Evolutionary conservation across 2,329 filamentous ascomycete species (phyloP).

Genomic region (Scleromitrula shiraiana): DNA sequence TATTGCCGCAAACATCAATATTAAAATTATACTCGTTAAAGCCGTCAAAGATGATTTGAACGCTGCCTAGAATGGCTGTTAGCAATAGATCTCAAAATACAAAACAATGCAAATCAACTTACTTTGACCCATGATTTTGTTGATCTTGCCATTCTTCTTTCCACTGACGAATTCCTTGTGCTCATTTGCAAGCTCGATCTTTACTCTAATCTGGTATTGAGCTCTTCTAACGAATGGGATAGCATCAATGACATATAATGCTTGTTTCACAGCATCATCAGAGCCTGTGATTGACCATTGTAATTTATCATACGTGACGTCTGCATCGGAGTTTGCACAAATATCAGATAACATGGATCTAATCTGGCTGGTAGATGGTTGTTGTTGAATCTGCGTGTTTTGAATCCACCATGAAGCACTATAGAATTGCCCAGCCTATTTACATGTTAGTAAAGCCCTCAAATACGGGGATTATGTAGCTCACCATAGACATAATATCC

Average conservation of each 20-base stretch:
- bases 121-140: slow-evolving; percentile 99
- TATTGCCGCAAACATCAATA: slow-evolving; percentile 88
- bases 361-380: slow-evolving; percentile 54
- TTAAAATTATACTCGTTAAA: slow-evolving; percentile 99
- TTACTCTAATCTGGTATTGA: slow-evolving; percentile 86
- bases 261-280: slow-evolving; percentile 91
- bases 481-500: slow-evolving; percentile 88
- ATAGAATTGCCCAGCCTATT: slow-evolving; percentile 89
- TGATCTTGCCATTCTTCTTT: slow-evolving; percentile 99
- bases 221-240: slow-evolving; percentile 81
- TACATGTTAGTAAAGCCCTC: slow-evolving; percentile 21
- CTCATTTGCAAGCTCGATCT: slow-evolving; percentile 97
- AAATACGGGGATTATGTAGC: slow-evolving; percentile 27
- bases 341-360: slow-evolving; percentile 91
- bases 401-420: slow-evolving; percentile 94
- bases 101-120: background rate
- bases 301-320: slow-evolving; percentile 89
- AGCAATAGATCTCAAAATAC: background rate
- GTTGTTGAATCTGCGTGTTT: slow-evolving; percentile 57
- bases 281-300: slow-evolving; percentile 92
- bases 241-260: slow-evolving; percentile 88
- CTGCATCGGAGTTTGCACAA: slow-evolving; percentile 90
- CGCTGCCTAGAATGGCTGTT: slow-evolving; percentile 46
- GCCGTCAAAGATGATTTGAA: slow-evolving; percentile 97
- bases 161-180: slow-evolving; percentile 99